Percentiles rank a stretch among this genome's conserved stretches.
Evolutionary conservation across 2,329 filamentous ascomycete species (phyloP).

Genomic region (Colletotrichum sp.): DNA sequence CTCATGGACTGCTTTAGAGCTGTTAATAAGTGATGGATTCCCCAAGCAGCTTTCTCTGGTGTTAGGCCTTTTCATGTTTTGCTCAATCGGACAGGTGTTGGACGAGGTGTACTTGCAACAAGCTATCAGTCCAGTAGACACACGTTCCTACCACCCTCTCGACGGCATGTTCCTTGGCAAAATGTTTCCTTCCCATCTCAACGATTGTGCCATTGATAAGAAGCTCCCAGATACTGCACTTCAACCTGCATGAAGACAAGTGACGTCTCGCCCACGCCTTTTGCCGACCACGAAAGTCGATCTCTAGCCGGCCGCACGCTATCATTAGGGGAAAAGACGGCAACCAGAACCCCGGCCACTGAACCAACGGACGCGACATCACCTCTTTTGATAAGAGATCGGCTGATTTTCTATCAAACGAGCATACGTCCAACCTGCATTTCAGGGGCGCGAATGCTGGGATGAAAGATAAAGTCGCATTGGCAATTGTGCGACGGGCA

Average conservation of each 20-base stretch:
- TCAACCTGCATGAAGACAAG: neutral
- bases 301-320: neutral
- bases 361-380: neutral
- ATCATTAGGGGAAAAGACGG: neutral
- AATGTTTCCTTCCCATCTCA: neutral
- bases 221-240: neutral
- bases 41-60: neutral
- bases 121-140: neutral
- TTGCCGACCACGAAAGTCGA: neutral
- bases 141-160: neutral
- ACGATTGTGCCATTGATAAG: neutral
- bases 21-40: rapidly evolving
- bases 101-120: neutral
- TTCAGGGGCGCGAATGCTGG: neutral
- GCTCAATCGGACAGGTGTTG: neutral
- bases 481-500: neutral
- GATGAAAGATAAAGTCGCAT: neutral
- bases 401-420: neutral
- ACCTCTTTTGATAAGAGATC: neutral
- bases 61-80: neutral
- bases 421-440: neutral
- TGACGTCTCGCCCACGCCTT: neutral
- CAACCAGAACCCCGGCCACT: neutral
- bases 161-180: neutral
- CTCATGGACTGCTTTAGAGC: rapidly evolving